phyloP scores from a whole-genome alignment of 257 asterid genomes.

The Solanum sejunctum region DNA sequence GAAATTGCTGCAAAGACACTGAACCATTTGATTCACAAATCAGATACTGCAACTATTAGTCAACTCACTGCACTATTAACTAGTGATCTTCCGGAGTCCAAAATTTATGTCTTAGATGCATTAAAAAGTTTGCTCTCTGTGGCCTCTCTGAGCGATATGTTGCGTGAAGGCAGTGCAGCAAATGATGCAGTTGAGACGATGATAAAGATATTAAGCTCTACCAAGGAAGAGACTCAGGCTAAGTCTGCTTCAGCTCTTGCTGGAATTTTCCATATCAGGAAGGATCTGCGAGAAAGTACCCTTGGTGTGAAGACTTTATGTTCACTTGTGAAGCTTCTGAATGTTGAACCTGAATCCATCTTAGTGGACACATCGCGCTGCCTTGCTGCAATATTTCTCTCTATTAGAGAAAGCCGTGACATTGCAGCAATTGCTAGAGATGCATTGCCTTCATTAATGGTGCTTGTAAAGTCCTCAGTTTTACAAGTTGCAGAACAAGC shows the following conservation, averaged over 20 bases:
- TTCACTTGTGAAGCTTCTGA: conserved; percentile 55
- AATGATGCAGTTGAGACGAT: conserved; percentile 95
- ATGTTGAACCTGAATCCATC: conserved; percentile 54
- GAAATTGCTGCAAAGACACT: conserved; percentile 95
- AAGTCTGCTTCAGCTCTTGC: conserved; percentile 88
- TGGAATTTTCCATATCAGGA: conserved; percentile 69
- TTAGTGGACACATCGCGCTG: conserved; percentile 68
- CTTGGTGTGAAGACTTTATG: conserved; percentile 59
- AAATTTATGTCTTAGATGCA: conserved; percentile 84
- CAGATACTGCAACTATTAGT: conserved; percentile 96
- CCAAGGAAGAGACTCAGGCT: conserved; percentile 85
- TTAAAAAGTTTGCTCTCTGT: conserved; percentile 83
- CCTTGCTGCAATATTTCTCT: conserved; percentile 83
- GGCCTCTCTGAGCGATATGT: conserved; percentile 70
- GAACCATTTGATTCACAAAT: conserved; percentile 95
- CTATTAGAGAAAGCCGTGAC: conserved; percentile 77
- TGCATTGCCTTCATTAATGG: conserved; percentile 57
- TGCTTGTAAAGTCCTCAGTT: conserved; percentile 63
- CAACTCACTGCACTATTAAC: conserved; percentile 90
- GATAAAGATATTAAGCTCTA: conserved; percentile 70
- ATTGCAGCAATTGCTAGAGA: conserved; percentile 77
- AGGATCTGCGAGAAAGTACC: conserved; percentile 83
- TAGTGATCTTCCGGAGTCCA: conserved; percentile 94
- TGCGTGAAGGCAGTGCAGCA: conserved; percentile 95
- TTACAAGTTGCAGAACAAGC: conserved; percentile 91